These are phyloP conservation scores for Teunomyces barrocoloradensis DNA, from an alignment of 805 yeast species.

Conservation along the genomic window DNA sequence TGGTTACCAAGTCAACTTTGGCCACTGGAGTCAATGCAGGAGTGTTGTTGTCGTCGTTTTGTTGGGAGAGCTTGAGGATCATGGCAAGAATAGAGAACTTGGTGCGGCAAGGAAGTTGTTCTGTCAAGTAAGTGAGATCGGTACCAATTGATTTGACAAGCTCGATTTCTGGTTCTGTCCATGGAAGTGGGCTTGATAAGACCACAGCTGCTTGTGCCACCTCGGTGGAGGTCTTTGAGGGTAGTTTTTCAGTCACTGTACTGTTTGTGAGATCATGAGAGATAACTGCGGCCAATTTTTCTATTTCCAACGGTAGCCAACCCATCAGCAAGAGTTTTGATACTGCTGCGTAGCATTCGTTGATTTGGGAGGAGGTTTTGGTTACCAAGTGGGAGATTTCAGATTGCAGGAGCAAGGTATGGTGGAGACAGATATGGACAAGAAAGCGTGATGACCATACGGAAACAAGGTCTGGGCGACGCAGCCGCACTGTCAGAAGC, in stretches of 20 bases:
- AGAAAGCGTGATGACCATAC: background rate
- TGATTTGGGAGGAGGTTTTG: background rate
- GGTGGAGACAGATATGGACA: background rate
- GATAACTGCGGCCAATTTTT: background rate
- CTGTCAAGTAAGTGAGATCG: background rate
- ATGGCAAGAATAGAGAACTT: constrained; percentile 1
- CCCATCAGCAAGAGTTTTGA: background rate
- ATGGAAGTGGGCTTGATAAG: background rate
- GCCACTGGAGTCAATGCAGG: background rate
- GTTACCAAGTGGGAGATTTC: background rate
- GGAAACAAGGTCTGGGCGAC: background rate
- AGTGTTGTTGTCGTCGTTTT: background rate
- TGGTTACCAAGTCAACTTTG: background rate
- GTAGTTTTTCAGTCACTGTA: background rate
- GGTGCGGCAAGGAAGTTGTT: constrained; percentile 2
- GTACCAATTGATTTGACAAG: background rate
- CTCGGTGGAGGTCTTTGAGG: background rate
- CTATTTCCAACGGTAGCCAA: background rate
- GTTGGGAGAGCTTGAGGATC: background rate
- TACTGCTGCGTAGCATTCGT: background rate
- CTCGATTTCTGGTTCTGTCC: constrained; percentile 6
- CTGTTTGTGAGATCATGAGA: background rate
- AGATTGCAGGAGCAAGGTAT: background rate
- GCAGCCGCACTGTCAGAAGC: background rate
- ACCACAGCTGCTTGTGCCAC: background rate